Conservation (phyloP, 495 filamentous ascomycete species). For the Aspergillus egyptiacus region DNA sequence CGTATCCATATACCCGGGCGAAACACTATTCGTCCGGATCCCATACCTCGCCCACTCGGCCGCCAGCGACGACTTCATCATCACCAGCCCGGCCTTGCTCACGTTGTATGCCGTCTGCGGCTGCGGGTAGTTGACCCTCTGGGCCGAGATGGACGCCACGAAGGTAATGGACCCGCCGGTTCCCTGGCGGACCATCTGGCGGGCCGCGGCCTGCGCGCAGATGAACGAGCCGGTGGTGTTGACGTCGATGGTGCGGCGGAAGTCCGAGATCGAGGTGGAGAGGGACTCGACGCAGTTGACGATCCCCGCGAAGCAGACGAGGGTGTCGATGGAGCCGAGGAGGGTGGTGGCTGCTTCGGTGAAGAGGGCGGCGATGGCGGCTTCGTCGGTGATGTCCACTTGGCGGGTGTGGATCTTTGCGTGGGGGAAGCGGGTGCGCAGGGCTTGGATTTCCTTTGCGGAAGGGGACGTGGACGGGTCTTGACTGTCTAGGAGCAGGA, state of each 20-base stretch:
- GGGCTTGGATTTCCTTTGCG: conserved; percentile 23
- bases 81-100: conserved; percentile 35
- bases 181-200: conserved; percentile 28
- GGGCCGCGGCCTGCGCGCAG: conserved; percentile 56
- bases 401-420: conserved; percentile 39
- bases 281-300: conserved; percentile 53
- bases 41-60: conserved; percentile 47
- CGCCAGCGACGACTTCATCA: conserved; percentile 30
- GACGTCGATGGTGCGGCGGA: conserved; percentile 54
- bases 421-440: conserved; percentile 48
- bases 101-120: conserved; percentile 41
- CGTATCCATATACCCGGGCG: conserved; percentile 73
- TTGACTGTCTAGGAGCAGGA: conserved; percentile 62
- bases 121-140: conserved; percentile 47
- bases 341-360: conserved; percentile 23
- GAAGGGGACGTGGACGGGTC: conserved; percentile 30
- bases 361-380: conserved; percentile 38
- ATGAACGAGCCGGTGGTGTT: conserved; percentile 63
- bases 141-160: conserved; percentile 59
- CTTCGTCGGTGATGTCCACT: conserved; percentile 54
- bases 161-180: conserved; percentile 56
- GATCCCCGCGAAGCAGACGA: conserved; percentile 63
- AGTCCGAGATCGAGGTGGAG: conserved; percentile 48
- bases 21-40: conserved; percentile 62
- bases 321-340: conserved; percentile 50